phyloP scores from a whole-genome alignment of 2,329 filamentous ascomycete genomes.

The Nemania serpens region DNA sequence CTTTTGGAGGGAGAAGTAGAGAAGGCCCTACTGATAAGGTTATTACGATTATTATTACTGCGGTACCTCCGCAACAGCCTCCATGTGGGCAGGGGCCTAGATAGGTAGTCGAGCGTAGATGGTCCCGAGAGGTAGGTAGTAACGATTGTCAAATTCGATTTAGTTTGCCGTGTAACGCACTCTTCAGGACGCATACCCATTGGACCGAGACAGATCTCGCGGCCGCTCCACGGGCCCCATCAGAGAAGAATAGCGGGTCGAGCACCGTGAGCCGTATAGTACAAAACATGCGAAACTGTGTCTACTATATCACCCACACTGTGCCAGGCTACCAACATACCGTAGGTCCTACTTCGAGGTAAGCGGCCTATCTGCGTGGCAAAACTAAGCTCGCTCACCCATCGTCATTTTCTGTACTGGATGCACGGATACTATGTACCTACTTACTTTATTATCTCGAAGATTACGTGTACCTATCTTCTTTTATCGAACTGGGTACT shows the following conservation, averaged over 20 bases:
- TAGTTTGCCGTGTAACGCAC: constrained; percentile 8
- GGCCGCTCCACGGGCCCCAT: not conserved
- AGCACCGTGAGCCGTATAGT: not conserved
- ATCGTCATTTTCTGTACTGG: too few species aligned
- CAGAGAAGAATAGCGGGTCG: not conserved
- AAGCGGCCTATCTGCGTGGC: not conserved
- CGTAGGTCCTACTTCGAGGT: not conserved
- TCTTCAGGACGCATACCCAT: not conserved
- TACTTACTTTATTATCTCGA: too few species aligned
- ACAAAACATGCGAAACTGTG: not conserved
- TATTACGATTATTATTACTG: constrained; percentile 6
- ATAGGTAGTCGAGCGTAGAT: not conserved
- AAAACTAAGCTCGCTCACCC: too few species aligned
- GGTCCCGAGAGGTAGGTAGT: constrained; percentile 10
- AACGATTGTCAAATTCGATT: constrained; percentile 19
- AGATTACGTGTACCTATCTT: too few species aligned
- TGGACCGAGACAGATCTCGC: not conserved
- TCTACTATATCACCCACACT: not conserved
- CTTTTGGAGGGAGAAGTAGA: constrained; percentile 14
- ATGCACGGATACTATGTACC: too few species aligned
- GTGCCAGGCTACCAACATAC: not conserved
- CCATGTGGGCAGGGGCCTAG: constrained; percentile 10
- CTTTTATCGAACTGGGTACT: too few species aligned
- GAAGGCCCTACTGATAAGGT: constrained; percentile 24
- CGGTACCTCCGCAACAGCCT: constrained; percentile 12